A percentile compares a stretch with the other conserved stretches of the same genome.
phyloP scores from a whole-genome alignment of 2,329 filamentous ascomycete species.

The Elsinoe batatas region DNA sequence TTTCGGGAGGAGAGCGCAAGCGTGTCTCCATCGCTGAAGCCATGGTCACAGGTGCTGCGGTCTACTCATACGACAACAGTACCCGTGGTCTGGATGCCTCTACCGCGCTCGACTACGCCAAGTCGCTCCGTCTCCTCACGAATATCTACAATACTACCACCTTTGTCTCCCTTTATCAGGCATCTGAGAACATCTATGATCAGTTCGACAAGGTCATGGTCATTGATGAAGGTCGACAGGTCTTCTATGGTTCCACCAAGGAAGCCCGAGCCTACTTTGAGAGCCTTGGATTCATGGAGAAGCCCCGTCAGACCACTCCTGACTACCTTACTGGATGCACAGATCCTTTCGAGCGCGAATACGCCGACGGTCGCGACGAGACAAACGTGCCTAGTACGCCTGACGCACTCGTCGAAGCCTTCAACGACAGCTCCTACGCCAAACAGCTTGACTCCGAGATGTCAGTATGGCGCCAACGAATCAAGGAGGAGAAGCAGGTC shows the following conservation, averaged over 20 bases:
- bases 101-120: constrained; percentile 41
- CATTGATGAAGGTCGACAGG: constrained; percentile 64
- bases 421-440: constrained; percentile 53
- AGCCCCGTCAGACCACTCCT: constrained; percentile 67
- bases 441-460: constrained; percentile 55
- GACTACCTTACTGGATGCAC: constrained; percentile 78
- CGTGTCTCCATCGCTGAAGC: constrained; percentile 41
- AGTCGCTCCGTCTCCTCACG: constrained; percentile 51
- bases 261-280: constrained; percentile 69
- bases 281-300: constrained; percentile 61
- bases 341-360: constrained; percentile 73
- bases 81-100: constrained; percentile 41
- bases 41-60: constrained; percentile 34
- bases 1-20: constrained; percentile 45
- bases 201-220: constrained; percentile 79
- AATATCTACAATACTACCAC: constrained; percentile 77
- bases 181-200: constrained; percentile 53
- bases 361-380: constrained; percentile 55
- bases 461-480: constrained; percentile 52
- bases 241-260: constrained; percentile 60
- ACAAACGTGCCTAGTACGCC: constrained; percentile 60
- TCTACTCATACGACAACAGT: constrained; percentile 37
- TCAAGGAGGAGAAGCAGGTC: constrained; percentile 55
- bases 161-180: constrained; percentile 79
- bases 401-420: constrained; percentile 58